Conservation (phyloP, 768 basidiomycete genomes). For the Boletus subparvulus region DNA sequence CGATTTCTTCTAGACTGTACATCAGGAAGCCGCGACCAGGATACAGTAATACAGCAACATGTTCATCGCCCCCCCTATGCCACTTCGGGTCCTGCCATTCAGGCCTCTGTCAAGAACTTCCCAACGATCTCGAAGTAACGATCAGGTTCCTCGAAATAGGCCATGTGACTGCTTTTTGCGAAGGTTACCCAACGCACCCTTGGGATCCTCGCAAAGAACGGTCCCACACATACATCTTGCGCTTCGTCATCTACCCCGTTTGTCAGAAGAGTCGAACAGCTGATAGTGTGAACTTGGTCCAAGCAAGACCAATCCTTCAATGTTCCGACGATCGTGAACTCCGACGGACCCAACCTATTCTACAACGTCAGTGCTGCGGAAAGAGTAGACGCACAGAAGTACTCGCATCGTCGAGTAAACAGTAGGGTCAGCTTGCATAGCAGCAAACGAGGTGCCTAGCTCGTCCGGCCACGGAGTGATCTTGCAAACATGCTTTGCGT, state of each 20-base stretch:
- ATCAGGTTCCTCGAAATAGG: slow-evolving; percentile 16
- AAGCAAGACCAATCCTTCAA: slow-evolving; percentile 49
- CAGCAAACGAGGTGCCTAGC: slow-evolving; percentile 25
- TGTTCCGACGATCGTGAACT: slow-evolving; percentile 40
- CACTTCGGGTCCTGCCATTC: not conserved
- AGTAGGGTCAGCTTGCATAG: slow-evolving; percentile 30
- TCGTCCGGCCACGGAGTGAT: slow-evolving; percentile 37
- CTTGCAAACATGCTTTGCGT: slow-evolving; percentile 36
- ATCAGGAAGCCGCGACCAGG: not conserved
- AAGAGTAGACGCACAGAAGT: not conserved
- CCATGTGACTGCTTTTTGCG: slow-evolving; percentile 22
- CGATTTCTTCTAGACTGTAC: not conserved
- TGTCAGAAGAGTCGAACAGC: slow-evolving; percentile 38
- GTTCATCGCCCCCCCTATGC: not conserved
- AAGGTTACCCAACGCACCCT: slow-evolving; percentile 39
- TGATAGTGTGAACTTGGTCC: slow-evolving; percentile 41
- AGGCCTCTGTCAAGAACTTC: slow-evolving; percentile 8
- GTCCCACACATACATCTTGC: slow-evolving; percentile 33
- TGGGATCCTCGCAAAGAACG: slow-evolving; percentile 34
- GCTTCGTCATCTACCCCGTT: slow-evolving; percentile 41
- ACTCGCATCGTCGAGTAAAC: slow-evolving; percentile 37
- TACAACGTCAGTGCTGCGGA: not conserved
- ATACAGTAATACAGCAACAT: not conserved
- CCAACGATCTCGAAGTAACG: slow-evolving; percentile 21
- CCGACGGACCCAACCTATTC: slow-evolving; percentile 25